Percentiles rank a stretch among this genome's conserved stretches.
Evolutionary conservation across 2,329 filamentous ascomycete species (phyloP).

Genomic region (Colletotrichum tropicicola): DNA sequence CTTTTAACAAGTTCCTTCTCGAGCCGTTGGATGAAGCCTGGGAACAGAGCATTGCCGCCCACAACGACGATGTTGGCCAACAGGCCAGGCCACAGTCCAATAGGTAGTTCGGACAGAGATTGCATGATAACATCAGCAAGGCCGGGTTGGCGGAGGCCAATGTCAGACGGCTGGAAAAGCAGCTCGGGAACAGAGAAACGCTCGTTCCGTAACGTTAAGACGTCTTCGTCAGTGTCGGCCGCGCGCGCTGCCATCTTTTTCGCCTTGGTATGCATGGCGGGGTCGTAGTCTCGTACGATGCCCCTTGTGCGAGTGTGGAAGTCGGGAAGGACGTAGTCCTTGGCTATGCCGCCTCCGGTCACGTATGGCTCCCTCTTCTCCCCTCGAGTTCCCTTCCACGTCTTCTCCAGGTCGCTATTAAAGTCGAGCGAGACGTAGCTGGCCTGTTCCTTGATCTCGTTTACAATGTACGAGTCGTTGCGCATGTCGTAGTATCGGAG

Average conservation of each 20-base stretch:
- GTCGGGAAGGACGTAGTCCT: constrained; percentile 94
- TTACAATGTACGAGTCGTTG: constrained; percentile 91
- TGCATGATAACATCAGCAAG: constrained; percentile 86
- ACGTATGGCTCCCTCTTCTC: constrained; percentile 60
- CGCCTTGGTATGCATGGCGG: constrained; percentile 64
- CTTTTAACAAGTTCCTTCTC: constrained; percentile 77
- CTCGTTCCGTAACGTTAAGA: constrained; percentile 89
- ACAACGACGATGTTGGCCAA: constrained; percentile 90
- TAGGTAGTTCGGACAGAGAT: constrained; percentile 76
- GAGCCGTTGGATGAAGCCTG: constrained; percentile 83
- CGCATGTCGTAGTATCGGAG: constrained; percentile 95
- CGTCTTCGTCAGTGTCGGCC: constrained; percentile 71
- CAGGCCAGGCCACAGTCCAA: constrained; percentile 84
- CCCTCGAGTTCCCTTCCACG: constrained; percentile 81
- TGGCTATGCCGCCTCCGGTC: constrained; percentile 70
- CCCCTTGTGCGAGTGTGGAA: constrained; percentile 70
- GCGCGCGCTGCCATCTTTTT: constrained; percentile 50
- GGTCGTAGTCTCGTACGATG: constrained; percentile 80
- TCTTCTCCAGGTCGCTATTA: constrained; percentile 77
- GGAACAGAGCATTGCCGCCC: constrained; percentile 83
- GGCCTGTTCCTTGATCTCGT: constrained; percentile 92
- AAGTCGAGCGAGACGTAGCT: constrained; percentile 88
- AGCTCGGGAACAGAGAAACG: constrained; percentile 91
- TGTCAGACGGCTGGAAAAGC: constrained; percentile 85
- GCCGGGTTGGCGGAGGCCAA: constrained; percentile 85